Conservation (phyloP, 2,329 filamentous ascomycete species). For the Paracoccidioides lutzii region DNA sequence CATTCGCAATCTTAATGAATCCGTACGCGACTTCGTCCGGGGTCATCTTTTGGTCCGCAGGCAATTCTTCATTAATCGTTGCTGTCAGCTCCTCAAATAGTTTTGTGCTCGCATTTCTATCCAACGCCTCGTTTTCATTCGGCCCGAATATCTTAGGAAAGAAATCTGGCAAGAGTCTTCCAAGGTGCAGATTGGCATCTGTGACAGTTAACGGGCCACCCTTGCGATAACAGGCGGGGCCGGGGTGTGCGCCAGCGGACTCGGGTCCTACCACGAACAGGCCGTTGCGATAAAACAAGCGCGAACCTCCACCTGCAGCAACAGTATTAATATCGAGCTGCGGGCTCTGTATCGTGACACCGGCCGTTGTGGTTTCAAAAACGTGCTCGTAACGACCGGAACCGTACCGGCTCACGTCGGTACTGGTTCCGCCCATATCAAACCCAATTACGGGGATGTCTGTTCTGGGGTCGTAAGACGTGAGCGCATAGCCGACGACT, state of each 20-base stretch:
- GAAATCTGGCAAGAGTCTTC: slow-evolving; percentile 71
- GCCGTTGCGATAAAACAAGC: slow-evolving; percentile 48
- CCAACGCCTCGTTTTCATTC: slow-evolving; percentile 65
- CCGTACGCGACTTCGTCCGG: slow-evolving; percentile 77
- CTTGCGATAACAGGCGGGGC: slow-evolving; percentile 83
- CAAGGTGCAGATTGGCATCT: slow-evolving; percentile 78
- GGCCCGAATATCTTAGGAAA: slow-evolving; percentile 88
- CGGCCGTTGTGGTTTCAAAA: slow-evolving; percentile 81
- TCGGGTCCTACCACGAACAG: slow-evolving; percentile 84
- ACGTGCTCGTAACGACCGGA: slow-evolving; percentile 79
- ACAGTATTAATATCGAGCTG: slow-evolving; percentile 89
- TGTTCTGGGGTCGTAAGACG: slow-evolving; percentile 68
- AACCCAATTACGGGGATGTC: slow-evolving; percentile 79
- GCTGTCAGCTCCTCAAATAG: slow-evolving; percentile 62
- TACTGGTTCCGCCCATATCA: slow-evolving; percentile 86
- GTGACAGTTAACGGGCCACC: slow-evolving; percentile 85
- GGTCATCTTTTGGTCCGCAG: slow-evolving; percentile 49
- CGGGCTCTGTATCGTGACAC: slow-evolving; percentile 77
- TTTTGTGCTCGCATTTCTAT: slow-evolving; percentile 56
- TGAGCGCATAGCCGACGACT: slow-evolving; percentile 81
- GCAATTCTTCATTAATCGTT: slow-evolving; percentile 61
- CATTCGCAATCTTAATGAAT: slow-evolving; percentile 80
- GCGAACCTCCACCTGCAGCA: slow-evolving; percentile 71
- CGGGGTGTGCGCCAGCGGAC: slow-evolving; percentile 77
- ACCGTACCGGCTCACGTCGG: slow-evolving; percentile 75